A percentile compares a stretch with the other conserved stretches of the same genome.
phyloP scores from a whole-genome alignment of 768 basidiomycete species.

The Trametes elegans region DNA sequence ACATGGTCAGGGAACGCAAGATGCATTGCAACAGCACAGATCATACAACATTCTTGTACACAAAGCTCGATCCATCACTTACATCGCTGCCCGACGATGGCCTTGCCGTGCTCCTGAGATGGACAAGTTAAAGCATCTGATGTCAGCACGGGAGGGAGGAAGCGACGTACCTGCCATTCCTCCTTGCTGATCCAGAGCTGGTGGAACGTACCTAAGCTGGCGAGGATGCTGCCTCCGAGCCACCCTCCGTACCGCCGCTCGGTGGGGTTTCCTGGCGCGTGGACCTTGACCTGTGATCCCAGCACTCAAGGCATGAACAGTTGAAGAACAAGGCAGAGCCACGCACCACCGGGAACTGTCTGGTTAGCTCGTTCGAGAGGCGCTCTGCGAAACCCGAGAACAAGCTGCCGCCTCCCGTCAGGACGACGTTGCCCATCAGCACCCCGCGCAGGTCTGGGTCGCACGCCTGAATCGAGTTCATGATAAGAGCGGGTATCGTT shows the following conservation, averaged over 20 bases:
- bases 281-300: conserved; percentile 72
- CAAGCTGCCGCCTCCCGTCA: conserved; percentile 91
- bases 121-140: too few relatives aligned
- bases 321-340: not conserved
- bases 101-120: conserved; percentile 45
- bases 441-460: conserved; percentile 91
- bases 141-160: too few relatives aligned
- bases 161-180: conserved; percentile 87
- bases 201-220: conserved; percentile 95
- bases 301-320: conserved; percentile 8
- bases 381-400: conserved; percentile 86
- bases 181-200: conserved; percentile 94
- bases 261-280: conserved; percentile 85
- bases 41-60: conserved; percentile 12
- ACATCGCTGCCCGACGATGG: conserved; percentile 83
- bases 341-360: conserved; percentile 77
- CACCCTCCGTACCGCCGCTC: conserved; percentile 92
- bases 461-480: conserved; percentile 75
- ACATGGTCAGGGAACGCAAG: too few relatives aligned
- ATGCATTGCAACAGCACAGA: conserved; percentile 1
- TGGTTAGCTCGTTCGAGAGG: conserved; percentile 69
- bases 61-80: conserved; percentile 44
- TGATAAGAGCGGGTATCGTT: conserved; percentile 73
- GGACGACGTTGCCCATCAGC: conserved; percentile 89
- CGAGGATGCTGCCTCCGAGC: conserved; percentile 95